Conservation (phyloP, 768 basidiomycete species). For the Amyloporia xantha region DNA sequence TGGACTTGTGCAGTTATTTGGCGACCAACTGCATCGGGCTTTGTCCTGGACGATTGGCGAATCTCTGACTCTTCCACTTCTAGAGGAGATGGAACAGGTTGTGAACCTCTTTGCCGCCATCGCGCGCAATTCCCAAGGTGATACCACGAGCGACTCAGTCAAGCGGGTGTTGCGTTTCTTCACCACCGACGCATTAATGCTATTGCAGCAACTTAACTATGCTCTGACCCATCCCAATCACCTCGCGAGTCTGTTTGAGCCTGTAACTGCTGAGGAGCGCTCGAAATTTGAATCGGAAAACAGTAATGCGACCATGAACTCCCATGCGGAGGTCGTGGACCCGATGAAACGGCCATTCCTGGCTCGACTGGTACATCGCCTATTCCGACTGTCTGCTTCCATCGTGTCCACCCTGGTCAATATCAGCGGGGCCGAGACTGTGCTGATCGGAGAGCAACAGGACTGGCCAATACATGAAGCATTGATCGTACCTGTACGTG, state of each 20-base stretch:
- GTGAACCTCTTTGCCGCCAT: slow-evolving; percentile 74
- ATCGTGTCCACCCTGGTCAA: slow-evolving; percentile 64
- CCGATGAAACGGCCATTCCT: slow-evolving; percentile 65
- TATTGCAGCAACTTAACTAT: slow-evolving; percentile 86
- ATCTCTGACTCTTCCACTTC: slow-evolving; percentile 62
- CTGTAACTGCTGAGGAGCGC: slow-evolving; percentile 72
- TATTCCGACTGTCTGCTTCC: slow-evolving; percentile 66
- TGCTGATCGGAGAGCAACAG: slow-evolving; percentile 56
- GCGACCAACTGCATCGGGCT: slow-evolving; percentile 69
- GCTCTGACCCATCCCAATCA: slow-evolving; percentile 89
- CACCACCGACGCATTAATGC: slow-evolving; percentile 56
- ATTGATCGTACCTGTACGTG: slow-evolving; percentile 65
- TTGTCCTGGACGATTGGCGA: slow-evolving; percentile 81
- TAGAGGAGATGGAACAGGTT: slow-evolving; percentile 81
- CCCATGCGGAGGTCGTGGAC: slow-evolving; percentile 45
- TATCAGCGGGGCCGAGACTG: slow-evolving; percentile 62
- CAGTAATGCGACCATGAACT: slow-evolving; percentile 24
- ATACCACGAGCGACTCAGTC: slow-evolving; percentile 43
- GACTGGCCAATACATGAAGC: slow-evolving; percentile 70
- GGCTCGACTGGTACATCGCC: slow-evolving; percentile 60
- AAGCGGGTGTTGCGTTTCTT: slow-evolving; percentile 65
- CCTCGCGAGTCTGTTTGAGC: slow-evolving; percentile 74
- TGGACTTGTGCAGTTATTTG: slow-evolving; percentile 80
- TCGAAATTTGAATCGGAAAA: slow-evolving; percentile 58
- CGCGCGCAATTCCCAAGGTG: slow-evolving; percentile 40